phyloP scores from a whole-genome alignment of 169 alveolate genomes.

The Plasmodium adleri region DNA sequence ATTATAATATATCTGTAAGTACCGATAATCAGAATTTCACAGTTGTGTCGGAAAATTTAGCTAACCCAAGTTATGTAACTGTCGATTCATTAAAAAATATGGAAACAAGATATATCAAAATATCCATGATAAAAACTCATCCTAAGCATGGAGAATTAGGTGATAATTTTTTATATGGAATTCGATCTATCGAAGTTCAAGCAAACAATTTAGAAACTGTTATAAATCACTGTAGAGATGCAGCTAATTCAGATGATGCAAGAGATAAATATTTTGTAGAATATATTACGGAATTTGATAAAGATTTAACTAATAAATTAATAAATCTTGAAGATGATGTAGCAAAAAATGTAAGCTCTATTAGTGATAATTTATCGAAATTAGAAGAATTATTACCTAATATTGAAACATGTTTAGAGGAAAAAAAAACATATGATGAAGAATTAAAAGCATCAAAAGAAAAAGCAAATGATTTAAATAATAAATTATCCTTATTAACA shows the following conservation, averaged over 20 bases:
- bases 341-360: constrained; percentile 81
- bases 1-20: constrained; percentile 88
- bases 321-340: constrained; percentile 89
- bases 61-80: constrained; percentile 85
- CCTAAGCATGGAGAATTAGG: constrained; percentile 88
- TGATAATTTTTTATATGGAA: constrained; percentile 89
- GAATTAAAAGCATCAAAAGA: constrained; percentile 81
- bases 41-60: constrained; percentile 81
- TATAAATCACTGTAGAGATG: constrained; percentile 89
- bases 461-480: constrained; percentile 79
- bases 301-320: constrained; percentile 83
- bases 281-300: constrained; percentile 87
- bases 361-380: constrained; percentile 84
- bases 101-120: constrained; percentile 84
- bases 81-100: constrained; percentile 84
- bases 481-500: constrained; percentile 70
- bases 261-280: constrained; percentile 92
- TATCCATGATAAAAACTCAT: constrained; percentile 91
- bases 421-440: constrained; percentile 80
- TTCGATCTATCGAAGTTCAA: constrained; percentile 87
- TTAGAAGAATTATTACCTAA: constrained; percentile 85
- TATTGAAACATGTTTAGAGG: constrained; percentile 85
- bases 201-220: constrained; percentile 89
- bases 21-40: constrained; percentile 84
- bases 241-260: constrained; percentile 92